These are phyloP conservation scores for Coemansia sp. DNA, from an alignment of 192 early-diverging fungal genomes.

Conservation along the genomic window DNA sequence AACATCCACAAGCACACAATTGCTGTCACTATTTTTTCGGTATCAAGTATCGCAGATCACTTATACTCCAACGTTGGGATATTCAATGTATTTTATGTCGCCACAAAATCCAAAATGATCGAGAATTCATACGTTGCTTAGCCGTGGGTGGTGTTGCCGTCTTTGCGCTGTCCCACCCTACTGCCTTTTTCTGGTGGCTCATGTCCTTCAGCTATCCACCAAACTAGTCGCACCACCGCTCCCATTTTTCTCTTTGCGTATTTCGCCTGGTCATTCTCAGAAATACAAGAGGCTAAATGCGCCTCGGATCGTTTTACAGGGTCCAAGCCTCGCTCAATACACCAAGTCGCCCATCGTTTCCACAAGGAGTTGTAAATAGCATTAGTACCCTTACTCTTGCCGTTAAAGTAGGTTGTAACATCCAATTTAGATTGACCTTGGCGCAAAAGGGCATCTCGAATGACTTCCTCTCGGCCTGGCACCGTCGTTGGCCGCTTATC, in stretches of 20 bases:
- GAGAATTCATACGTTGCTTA: not conserved
- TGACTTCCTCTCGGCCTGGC: not conserved
- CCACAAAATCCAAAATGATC: not conserved
- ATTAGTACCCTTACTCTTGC: not conserved
- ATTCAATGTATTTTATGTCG: not conserved
- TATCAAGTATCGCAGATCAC: too few species aligned
- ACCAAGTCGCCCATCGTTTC: not conserved
- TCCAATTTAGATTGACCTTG: not conserved
- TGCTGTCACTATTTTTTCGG: too few species aligned
- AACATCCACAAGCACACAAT: too few species aligned
- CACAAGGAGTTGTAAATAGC: not conserved
- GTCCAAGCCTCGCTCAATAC: not conserved
- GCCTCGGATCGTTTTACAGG: not conserved
- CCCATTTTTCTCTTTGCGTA: not conserved
- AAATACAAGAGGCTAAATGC: not conserved
- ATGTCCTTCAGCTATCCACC: constrained; percentile 10
- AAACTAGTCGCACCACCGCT: constrained; percentile 19
- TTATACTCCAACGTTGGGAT: not conserved
- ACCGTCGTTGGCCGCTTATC: not conserved
- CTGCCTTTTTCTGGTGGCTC: too few species aligned
- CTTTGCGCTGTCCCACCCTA: too few species aligned
- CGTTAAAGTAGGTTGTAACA: not conserved
- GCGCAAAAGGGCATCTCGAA: not conserved
- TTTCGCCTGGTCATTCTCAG: not conserved
- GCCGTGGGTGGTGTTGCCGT: not conserved